phyloP scores from a whole-genome alignment of 495 filamentous ascomycete species.

The Hypoxylon intermedium region DNA sequence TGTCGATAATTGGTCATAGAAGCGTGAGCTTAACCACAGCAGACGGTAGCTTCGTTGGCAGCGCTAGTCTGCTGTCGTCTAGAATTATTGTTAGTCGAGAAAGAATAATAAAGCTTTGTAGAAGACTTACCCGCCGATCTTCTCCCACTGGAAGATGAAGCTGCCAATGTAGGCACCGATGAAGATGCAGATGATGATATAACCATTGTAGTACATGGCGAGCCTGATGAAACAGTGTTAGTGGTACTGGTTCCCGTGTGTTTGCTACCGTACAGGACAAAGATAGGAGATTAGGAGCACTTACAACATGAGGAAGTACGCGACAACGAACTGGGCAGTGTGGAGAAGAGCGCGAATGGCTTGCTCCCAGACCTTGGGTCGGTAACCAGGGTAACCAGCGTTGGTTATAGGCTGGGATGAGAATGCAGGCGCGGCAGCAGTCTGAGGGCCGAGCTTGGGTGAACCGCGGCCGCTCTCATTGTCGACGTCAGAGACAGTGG shows the following conservation, averaged over 20 bases:
- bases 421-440: background rate
- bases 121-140: constrained; percentile 35
- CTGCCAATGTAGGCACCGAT: constrained; percentile 66
- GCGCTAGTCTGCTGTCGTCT: constrained; percentile 17
- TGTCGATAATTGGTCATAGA: no score
- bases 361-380: constrained; percentile 63
- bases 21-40: constrained; percentile 19
- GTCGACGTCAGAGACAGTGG: background rate
- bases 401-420: background rate
- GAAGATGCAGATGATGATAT: constrained; percentile 67
- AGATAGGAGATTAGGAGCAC: constrained; percentile 30
- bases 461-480: constrained; percentile 4
- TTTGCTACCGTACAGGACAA: no score
- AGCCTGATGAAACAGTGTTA: constrained; percentile 13
- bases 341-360: constrained; percentile 65
- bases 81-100: constrained; percentile 9
- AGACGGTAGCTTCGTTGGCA: constrained; percentile 20
- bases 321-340: constrained; percentile 69
- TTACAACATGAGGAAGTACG: constrained; percentile 71
- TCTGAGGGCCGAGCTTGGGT: background rate
- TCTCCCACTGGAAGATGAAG: constrained; percentile 66
- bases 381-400: constrained; percentile 37
- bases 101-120: background rate
- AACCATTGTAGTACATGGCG: constrained; percentile 69
- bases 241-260: background rate